These are phyloP conservation scores for Spathaspora girioi DNA, from an alignment of 805 yeast genomes.

Conservation along the genomic window DNA sequence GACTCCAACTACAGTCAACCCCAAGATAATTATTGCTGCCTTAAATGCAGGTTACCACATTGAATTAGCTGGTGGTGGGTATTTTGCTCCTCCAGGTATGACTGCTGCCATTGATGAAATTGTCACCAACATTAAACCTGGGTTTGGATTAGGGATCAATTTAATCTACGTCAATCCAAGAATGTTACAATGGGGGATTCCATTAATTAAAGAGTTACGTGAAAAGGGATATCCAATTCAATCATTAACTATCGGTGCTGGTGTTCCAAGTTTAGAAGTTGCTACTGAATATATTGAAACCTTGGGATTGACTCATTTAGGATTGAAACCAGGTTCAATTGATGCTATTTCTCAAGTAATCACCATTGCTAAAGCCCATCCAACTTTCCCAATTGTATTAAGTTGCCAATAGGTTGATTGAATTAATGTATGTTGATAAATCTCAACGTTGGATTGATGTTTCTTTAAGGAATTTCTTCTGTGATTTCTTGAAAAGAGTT, in stretches of 20 bases:
- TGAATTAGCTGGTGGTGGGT: slow-evolving; percentile 99
- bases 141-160: slow-evolving; percentile 87
- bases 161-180: slow-evolving; percentile 95
- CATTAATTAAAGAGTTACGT: slow-evolving; percentile 85
- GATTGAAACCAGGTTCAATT: slow-evolving; percentile 96
- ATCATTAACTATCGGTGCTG: slow-evolving; percentile 97
- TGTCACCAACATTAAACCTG: slow-evolving; percentile 65
- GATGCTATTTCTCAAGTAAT: slow-evolving; percentile 87
- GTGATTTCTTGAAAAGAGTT: slow-evolving; percentile 84
- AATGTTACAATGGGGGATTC: slow-evolving; percentile 98
- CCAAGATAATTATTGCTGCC: slow-evolving; percentile 91
- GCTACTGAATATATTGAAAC: slow-evolving; percentile 94
- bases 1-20: slow-evolving; percentile 97
- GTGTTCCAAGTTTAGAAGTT: slow-evolving; percentile 97
- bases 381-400: slow-evolving; percentile 93
- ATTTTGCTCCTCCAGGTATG: slow-evolving; percentile 72
- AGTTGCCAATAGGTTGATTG: slow-evolving; percentile 82
- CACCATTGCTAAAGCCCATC: slow-evolving; percentile 91
- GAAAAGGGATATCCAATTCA: slow-evolving; percentile 93
- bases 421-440: slow-evolving; percentile 78
- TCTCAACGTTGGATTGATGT: slow-evolving; percentile 85
- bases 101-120: slow-evolving; percentile 73
- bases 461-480: slow-evolving; percentile 81
- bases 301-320: slow-evolving; percentile 88
- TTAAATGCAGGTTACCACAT: slow-evolving; percentile 95